phyloP scores from a whole-genome alignment of 2,329 filamentous ascomycete genomes.

The Aciculosporium take region DNA sequence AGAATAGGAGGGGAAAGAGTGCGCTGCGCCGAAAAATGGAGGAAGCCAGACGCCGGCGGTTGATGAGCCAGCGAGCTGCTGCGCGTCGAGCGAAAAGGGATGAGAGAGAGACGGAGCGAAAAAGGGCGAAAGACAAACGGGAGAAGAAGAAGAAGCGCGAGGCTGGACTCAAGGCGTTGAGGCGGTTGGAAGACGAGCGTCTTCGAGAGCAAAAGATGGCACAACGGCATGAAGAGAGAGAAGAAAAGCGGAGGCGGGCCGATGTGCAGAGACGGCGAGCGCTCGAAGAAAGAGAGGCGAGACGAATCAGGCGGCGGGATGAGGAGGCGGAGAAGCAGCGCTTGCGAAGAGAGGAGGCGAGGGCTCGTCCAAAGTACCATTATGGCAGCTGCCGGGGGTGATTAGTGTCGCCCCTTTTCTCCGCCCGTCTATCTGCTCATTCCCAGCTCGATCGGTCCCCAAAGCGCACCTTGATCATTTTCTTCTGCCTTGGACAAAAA shows the following conservation, averaged over 20 bases:
- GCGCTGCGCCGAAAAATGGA: slow-evolving; percentile 11
- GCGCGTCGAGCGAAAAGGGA: slow-evolving; percentile 2
- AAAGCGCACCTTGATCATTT: background rate
- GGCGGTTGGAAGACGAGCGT: slow-evolving; percentile 10
- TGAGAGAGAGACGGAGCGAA: slow-evolving; percentile 2
- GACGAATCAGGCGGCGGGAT: slow-evolving; percentile 4
- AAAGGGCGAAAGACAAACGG: slow-evolving; percentile 3
- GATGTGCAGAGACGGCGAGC: slow-evolving; percentile 10
- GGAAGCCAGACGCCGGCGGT: slow-evolving; percentile 11
- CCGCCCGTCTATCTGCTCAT: background rate
- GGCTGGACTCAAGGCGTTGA: slow-evolving; percentile 4
- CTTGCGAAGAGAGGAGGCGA: slow-evolving; percentile 10
- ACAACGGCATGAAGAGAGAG: slow-evolving; percentile 5
- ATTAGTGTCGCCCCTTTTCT: slow-evolving; percentile 6
- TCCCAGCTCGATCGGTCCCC: too few relatives aligned
- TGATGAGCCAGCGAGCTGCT: slow-evolving; percentile 7
- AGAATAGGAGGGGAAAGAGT: slow-evolving; percentile 8
- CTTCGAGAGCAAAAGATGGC: slow-evolving; percentile 8
- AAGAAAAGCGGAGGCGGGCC: slow-evolving; percentile 5
- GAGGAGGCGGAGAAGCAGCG: slow-evolving; percentile 8
- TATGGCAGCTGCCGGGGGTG: slow-evolving; percentile 11
- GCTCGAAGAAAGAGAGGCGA: slow-evolving; percentile 7
- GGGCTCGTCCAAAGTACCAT: slow-evolving; percentile 10
- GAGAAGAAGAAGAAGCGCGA: slow-evolving; percentile 4
- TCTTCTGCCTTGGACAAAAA: too few relatives aligned